Evolutionary conservation across 805 yeast genomes (phyloP).

Genomic region (Candida sakaeoensis): DNA sequence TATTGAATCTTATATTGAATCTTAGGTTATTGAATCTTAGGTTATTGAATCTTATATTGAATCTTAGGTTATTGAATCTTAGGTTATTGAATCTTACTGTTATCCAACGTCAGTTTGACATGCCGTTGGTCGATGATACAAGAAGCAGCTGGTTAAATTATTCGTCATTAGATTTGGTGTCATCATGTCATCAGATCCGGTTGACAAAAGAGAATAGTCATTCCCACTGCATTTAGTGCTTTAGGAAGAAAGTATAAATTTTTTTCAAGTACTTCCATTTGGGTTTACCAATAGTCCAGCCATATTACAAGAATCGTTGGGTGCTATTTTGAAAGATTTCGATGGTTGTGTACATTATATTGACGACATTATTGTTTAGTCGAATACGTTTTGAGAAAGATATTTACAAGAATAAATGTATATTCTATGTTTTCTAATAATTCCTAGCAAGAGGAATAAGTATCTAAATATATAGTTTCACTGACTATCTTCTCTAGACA

Average conservation of each 20-base stretch:
- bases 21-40: too few relatives aligned
- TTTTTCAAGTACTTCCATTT: constrained; percentile 3
- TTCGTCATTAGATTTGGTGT: background rate
- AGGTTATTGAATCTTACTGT: constrained; percentile 3
- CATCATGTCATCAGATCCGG: background rate
- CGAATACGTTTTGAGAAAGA: background rate
- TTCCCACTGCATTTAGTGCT: constrained; percentile 1
- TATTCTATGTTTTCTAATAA: background rate
- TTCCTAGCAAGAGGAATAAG: too few relatives aligned
- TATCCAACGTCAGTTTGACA: constrained; percentile 1
- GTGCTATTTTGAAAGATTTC: background rate
- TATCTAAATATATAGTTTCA: too few relatives aligned
- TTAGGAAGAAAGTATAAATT: constrained; percentile 1
- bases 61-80: too few relatives aligned
- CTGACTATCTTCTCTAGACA: too few relatives aligned
- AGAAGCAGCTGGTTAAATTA: constrained; percentile 1
- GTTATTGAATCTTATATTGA: too few relatives aligned
- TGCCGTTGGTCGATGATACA: constrained; percentile 1
- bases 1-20: too few relatives aligned
- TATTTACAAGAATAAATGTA: background rate
- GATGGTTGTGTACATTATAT: constrained; percentile 2
- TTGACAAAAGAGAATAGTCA: background rate
- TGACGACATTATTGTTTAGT: constrained; percentile 3
- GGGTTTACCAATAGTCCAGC: constrained; percentile 5
- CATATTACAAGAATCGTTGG: constrained; percentile 1